Base-by-base conservation (phyloP, 2,329 filamentous ascomycete species). In the Colletotrichum magnum region DNA sequence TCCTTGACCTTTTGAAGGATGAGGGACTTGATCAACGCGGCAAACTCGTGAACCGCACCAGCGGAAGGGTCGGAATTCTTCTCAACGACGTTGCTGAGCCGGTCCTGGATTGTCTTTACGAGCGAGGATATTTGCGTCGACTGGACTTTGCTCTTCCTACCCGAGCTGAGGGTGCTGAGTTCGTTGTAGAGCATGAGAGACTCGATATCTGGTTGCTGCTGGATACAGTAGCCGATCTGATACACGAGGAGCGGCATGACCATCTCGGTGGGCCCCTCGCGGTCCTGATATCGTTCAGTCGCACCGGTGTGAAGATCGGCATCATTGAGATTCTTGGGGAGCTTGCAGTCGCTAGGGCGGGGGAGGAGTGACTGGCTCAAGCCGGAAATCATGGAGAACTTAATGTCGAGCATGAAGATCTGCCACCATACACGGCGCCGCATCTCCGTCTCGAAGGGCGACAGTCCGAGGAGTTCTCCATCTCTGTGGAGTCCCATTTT, bases 401-500 rank as follows among this genome's bases (percentile, higher is more conserved):
- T 86, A 59, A 84, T 81, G 71, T 91, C 89, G 58, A 88, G 81
- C 62, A 90, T 79, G 57, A 89, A 82, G 41, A 92, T 84, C 73
- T 88, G 85, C 89, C 88, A 90, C 90, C 90, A 92, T 48, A 92
- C 81, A 3, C 90, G 83, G 51, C 90, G 82, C 10, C 90, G 85
- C 83, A 92, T 91, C 75, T 92, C 89, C 2, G 86, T 86, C 73
- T 92, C 89, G 72, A 91, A 91, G 0, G 89, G 87, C 0, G 86
- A 81, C 2, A 91, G 80, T 1, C 85, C 85, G 4, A 89, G 79
- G 18, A 79, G 76, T 68, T 86, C 84, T 41, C 88, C 89, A 66
- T 92, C 90, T 9, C 87, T 84, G 68, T 92, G 89, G 58, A 92
- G 82, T 1, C 90, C 90, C 84, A 92, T 90, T 74, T 90, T 89